phyloP scores from a whole-genome alignment of 1,139 yeast species.

The Keqinozyma sinolaborantium region DNA sequence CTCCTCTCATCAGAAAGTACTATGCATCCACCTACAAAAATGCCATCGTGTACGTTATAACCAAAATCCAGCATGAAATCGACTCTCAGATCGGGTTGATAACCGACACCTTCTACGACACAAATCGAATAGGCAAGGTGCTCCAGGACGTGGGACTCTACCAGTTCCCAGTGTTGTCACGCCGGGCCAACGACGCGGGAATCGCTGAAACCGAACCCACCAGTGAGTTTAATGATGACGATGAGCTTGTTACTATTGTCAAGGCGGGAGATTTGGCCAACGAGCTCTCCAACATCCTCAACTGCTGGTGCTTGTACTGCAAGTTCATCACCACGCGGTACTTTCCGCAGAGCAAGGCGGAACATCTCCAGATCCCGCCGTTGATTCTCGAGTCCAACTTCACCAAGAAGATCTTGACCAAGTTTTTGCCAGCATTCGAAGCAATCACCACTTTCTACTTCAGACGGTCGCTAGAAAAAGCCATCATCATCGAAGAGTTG shows the following conservation, averaged over 20 bases:
- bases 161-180: slow-evolving; percentile 42
- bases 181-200: slow-evolving; percentile 5
- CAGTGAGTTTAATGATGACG: slow-evolving; percentile 12
- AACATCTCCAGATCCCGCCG: slow-evolving; percentile 39
- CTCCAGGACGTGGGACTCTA: slow-evolving; percentile 57
- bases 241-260: slow-evolving; percentile 37
- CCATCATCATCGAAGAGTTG: slow-evolving; percentile 73
- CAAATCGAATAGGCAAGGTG: slow-evolving; percentile 54
- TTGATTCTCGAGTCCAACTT: slow-evolving; percentile 62
- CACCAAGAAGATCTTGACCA: slow-evolving; percentile 51
- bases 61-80: slow-evolving; percentile 77
- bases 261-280: slow-evolving; percentile 54
- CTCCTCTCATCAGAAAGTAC: slow-evolving; percentile 68
- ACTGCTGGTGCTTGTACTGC: slow-evolving; percentile 84
- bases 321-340: slow-evolving; percentile 70
- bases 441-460: slow-evolving; percentile 62
- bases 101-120: slow-evolving; percentile 81
- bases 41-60: slow-evolving; percentile 66
- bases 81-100: slow-evolving; percentile 89
- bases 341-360: slow-evolving; percentile 18
- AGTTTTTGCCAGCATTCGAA: slow-evolving; percentile 62
- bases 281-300: slow-evolving; percentile 74
- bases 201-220: slow-evolving; percentile 7
- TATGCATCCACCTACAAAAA: slow-evolving; percentile 53
- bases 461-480: slow-evolving; percentile 76